phyloP scores from a whole-genome alignment of 345 rosid genomes.

The Eucalyptus shirleyi region DNA sequence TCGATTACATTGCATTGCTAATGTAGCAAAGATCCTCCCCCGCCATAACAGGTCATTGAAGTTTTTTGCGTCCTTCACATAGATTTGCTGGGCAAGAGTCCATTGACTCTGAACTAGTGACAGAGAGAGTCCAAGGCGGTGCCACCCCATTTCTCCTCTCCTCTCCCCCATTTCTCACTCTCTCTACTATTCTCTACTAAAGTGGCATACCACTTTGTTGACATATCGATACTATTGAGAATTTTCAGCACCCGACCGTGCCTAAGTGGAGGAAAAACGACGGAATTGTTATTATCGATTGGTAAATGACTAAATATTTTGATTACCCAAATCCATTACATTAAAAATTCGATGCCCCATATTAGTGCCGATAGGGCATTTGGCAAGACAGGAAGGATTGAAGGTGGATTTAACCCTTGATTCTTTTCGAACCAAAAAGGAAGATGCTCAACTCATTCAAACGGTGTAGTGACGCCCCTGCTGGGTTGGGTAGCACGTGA shows the following conservation, averaged over 20 bases:
- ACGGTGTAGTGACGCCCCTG: background rate
- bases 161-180: too few relatives aligned
- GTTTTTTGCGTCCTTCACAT: background rate
- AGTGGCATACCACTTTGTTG: background rate
- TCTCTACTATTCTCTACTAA: background rate
- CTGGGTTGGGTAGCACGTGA: background rate
- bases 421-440: background rate
- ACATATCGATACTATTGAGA: background rate
- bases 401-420: background rate
- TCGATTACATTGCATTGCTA: background rate
- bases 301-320: background rate
- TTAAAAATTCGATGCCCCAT: background rate
- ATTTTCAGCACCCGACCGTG: accelerated
- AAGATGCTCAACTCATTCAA: background rate
- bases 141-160: background rate
- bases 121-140: background rate
- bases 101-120: background rate
- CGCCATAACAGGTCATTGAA: background rate
- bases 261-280: background rate
- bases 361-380: background rate
- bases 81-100: background rate
- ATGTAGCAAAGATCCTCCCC: background rate
- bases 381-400: background rate
- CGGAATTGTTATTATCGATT: background rate
- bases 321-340: background rate